Evolutionary conservation across 495 filamentous ascomycete species (phyloP).

Genomic region (Cetradonia linearis): DNA sequence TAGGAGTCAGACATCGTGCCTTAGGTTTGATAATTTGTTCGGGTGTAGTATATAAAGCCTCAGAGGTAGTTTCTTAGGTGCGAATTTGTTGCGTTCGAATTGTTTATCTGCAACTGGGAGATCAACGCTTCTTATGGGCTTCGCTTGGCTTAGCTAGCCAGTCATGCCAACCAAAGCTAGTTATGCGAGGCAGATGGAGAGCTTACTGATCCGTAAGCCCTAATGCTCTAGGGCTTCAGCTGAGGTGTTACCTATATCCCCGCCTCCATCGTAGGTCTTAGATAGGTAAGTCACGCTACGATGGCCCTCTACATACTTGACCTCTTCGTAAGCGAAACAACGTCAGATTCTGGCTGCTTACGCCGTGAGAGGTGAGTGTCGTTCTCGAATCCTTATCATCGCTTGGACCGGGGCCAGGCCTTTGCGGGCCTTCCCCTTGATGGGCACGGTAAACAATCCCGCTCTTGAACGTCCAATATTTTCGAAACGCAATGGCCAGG

Average conservation of each 20-base stretch:
- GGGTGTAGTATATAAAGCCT: not conserved
- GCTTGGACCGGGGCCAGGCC: not conserved
- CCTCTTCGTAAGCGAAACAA: not conserved
- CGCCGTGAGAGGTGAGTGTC: not conserved
- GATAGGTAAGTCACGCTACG: not conserved
- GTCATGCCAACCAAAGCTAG: not conserved
- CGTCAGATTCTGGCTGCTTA: not conserved
- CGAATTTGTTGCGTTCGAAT: not conserved
- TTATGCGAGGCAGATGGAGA: not conserved
- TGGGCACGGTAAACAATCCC: not conserved
- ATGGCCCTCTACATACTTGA: too few relatives aligned
- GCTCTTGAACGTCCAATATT: not conserved
- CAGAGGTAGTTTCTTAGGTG: not conserved
- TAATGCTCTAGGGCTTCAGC: not conserved
- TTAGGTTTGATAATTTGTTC: not conserved
- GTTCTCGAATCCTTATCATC: not conserved
- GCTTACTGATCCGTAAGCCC: constrained; percentile 5
- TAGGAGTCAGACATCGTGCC: constrained; percentile 39
- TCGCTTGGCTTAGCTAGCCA: not conserved
- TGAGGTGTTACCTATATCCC: not conserved
- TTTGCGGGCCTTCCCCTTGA: not conserved
- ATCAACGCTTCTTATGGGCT: not conserved
- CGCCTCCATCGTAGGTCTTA: not conserved
- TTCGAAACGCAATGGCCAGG: not conserved
- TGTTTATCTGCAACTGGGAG: not conserved